Evolutionary conservation across 495 filamentous ascomycete genomes (phyloP).

Genomic region (Aspergillus baeticus): DNA sequence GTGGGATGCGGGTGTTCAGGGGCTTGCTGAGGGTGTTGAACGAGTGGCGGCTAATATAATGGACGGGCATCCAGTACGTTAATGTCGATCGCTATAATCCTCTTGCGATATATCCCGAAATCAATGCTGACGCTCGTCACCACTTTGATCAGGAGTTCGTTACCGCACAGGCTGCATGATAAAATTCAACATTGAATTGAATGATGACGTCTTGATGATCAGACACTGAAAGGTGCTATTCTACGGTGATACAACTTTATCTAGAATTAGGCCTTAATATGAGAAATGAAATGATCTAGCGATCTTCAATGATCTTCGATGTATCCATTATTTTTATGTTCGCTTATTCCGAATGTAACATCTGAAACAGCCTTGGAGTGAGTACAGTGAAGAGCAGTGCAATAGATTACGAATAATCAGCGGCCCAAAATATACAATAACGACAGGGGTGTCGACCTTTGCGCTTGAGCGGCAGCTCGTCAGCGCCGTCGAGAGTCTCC

Average conservation of each 20-base stretch:
- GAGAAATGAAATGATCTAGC: no score
- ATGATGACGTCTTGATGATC: slow-evolving; percentile 4
- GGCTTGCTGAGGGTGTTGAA: slow-evolving; percentile 84
- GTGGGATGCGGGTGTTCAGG: slow-evolving; percentile 88
- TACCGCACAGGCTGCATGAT: slow-evolving; percentile 30
- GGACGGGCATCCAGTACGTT: slow-evolving; percentile 42
- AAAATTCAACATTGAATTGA: background rate
- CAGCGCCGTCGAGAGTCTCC: no score
- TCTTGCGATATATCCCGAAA: background rate
- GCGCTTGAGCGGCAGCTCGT: no score
- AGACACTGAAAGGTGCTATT: background rate
- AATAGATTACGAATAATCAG: no score
- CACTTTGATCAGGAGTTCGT: slow-evolving; percentile 28
- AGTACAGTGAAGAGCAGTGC: no score
- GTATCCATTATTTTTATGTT: no score
- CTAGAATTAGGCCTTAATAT: no score
- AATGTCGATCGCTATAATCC: background rate
- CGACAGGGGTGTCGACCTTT: no score
- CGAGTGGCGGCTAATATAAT: slow-evolving; percentile 59
- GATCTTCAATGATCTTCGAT: no score
- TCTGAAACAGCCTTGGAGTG: no score
- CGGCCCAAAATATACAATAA: no score
- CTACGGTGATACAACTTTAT: background rate
- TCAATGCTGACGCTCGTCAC: slow-evolving; percentile 16
- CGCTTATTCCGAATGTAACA: no score